A percentile compares a stretch with the other conserved stretches of the same genome.
These are phyloP conservation scores for Aspergillus spinulosporus DNA, from an alignment of 2,329 filamentous ascomycete genomes.

Conservation along the genomic window DNA sequence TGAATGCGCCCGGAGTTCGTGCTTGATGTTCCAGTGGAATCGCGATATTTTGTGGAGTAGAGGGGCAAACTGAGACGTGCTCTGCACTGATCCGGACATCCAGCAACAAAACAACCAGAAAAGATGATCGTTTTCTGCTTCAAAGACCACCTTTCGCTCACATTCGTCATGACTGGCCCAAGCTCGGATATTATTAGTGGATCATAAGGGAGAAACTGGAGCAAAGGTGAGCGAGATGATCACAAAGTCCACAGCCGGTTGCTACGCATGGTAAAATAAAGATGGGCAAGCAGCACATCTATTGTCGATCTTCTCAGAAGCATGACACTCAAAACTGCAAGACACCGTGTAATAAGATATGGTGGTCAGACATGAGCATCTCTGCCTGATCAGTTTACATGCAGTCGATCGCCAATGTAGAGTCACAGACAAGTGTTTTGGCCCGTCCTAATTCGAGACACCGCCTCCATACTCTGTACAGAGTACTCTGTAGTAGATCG, in stretches of 20 bases:
- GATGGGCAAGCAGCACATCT: not conserved
- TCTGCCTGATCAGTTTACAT: not conserved
- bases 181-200: not conserved
- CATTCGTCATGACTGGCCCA: not conserved
- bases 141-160: not conserved
- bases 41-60: slow-evolving; percentile 2
- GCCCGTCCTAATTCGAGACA: not conserved
- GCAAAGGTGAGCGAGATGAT: not conserved
- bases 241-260: slow-evolving; percentile 2
- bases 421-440: not conserved
- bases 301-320: too few species aligned
- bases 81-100: slow-evolving; percentile 2
- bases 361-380: not conserved
- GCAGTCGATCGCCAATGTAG: too few species aligned
- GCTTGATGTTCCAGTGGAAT: slow-evolving; percentile 3
- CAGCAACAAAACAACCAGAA: not conserved
- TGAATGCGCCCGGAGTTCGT: slow-evolving; percentile 4
- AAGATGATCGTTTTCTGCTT: slow-evolving; percentile 8
- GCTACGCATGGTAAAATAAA: slow-evolving; percentile 3
- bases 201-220: slow-evolving; percentile 1
- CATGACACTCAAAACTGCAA: not conserved
- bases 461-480: too few species aligned
- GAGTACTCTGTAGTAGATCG: not conserved
- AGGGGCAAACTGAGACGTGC: slow-evolving; percentile 12
- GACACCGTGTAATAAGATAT: not conserved